These are phyloP conservation scores for Geotrichum citri-aurantii DNA, from an alignment of 1,139 yeast species.

Conservation along the genomic window DNA sequence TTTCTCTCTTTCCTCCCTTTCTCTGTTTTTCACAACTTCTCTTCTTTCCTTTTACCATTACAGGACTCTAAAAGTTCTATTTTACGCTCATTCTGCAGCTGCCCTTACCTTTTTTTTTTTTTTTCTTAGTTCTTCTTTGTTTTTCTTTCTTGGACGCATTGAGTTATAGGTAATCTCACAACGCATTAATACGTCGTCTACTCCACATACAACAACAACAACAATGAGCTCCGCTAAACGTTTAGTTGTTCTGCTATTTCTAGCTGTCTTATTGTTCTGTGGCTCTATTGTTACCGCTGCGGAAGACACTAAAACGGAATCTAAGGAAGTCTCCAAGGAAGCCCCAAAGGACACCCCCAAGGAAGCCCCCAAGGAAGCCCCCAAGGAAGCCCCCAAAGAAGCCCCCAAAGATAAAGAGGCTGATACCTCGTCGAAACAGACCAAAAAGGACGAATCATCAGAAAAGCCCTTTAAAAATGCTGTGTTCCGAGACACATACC, in stretches of 20 bases:
- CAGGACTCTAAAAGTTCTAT: too few species aligned
- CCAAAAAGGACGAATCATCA: background rate
- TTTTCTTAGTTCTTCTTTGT: background rate
- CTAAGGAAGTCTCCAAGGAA: background rate
- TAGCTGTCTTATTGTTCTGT: background rate
- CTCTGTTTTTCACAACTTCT: background rate
- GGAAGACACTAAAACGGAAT: background rate
- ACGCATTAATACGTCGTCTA: background rate
- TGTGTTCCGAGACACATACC: conserved; percentile 12
- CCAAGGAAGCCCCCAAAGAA: background rate
- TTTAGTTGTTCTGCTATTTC: background rate
- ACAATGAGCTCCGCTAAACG: background rate
- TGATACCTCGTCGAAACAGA: background rate
- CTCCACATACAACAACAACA: background rate
- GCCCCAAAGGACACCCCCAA: background rate
- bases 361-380: background rate
- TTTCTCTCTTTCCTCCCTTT: background rate
- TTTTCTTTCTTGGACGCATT: too few species aligned
- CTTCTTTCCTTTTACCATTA: too few species aligned
- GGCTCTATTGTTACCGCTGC: background rate
- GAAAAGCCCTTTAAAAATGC: conserved; percentile 13
- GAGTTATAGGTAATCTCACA: too few species aligned
- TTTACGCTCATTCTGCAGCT: too few species aligned
- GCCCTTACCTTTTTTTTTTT: too few species aligned
- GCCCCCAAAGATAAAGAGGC: background rate